Evolutionary conservation across 768 basidiomycete genomes (phyloP).

Genomic region (Auricularia auricula-judae): DNA sequence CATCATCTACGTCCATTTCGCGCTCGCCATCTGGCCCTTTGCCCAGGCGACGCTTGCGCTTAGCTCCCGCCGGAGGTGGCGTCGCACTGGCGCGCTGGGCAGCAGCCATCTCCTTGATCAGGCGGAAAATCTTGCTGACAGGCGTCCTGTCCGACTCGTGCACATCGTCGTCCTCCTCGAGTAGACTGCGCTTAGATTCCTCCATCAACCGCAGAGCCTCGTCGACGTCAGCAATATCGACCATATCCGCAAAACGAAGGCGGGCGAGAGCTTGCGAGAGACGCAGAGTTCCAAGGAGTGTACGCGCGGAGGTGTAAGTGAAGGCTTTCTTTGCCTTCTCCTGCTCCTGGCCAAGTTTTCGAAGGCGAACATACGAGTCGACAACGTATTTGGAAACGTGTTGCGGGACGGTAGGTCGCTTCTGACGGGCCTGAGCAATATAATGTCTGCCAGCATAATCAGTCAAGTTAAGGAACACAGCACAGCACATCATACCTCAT

Average conservation of each 20-base stretch:
- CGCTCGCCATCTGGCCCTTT: constrained; percentile 61
- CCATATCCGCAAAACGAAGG: constrained; percentile 70
- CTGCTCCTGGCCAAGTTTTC: constrained; percentile 87
- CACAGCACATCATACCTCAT: constrained; percentile 55
- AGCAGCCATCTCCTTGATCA: constrained; percentile 78
- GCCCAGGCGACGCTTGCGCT: constrained; percentile 41
- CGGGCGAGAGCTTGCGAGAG: constrained; percentile 92
- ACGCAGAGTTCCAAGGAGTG: constrained; percentile 87
- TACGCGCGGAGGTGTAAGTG: constrained; percentile 92
- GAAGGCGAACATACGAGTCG: constrained; percentile 88
- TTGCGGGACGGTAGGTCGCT: constrained; percentile 82
- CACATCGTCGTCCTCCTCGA: constrained; percentile 66
- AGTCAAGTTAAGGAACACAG: constrained; percentile 3
- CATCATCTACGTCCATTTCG: constrained; percentile 56
- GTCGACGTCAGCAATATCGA: constrained; percentile 82
- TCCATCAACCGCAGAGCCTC: constrained; percentile 97
- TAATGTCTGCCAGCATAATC: constrained; percentile 54
- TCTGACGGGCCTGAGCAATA: constrained; percentile 82
- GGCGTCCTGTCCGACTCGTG: constrained; percentile 66
- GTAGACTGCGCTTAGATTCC: constrained; percentile 84
- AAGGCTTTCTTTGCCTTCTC: constrained; percentile 80
- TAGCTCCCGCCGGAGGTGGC: constrained; percentile 24
- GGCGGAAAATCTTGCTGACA: constrained; percentile 75
- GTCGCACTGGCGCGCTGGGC: constrained; percentile 20
- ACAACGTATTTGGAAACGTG: constrained; percentile 89